Evolutionary conservation across 1,139 yeast species (phyloP).

Genomic region (Geotrichum europaeum): DNA sequence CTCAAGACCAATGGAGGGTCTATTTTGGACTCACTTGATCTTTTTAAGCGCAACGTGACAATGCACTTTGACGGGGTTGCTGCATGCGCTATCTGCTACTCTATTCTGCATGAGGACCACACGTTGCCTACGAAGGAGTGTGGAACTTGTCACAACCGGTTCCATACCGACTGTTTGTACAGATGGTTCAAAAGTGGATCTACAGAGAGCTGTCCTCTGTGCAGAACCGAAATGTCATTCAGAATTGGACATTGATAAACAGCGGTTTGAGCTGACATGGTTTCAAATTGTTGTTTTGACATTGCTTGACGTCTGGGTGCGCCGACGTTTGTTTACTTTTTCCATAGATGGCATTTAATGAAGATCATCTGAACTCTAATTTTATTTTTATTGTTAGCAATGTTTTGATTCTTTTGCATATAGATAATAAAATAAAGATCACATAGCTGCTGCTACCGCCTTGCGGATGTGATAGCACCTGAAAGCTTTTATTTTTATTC

Average conservation of each 20-base stretch:
- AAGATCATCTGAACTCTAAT: background rate
- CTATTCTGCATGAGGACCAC: constrained; percentile 83
- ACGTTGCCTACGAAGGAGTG: constrained; percentile 87
- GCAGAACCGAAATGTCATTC: constrained; percentile 62
- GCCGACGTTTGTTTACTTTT: background rate
- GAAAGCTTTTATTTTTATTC: no score
- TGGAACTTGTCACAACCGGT: constrained; percentile 84
- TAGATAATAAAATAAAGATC: background rate
- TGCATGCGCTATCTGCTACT: constrained; percentile 95
- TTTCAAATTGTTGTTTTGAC: background rate
- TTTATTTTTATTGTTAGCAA: background rate
- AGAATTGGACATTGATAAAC: background rate
- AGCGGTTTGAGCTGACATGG: background rate
- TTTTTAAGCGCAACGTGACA: constrained; percentile 73
- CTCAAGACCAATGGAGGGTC: constrained; percentile 37
- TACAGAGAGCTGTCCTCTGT: constrained; percentile 85
- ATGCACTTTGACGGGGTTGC: constrained; percentile 83
- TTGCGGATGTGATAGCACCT: no score
- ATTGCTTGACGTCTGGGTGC: background rate
- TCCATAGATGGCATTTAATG: background rate
- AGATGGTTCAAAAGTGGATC: constrained; percentile 97
- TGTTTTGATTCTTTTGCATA: background rate
- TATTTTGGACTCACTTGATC: constrained; percentile 71
- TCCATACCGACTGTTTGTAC: constrained; percentile 94
- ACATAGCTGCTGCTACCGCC: background rate